phyloP scores from a whole-genome alignment of 1,284 basidiomycete species.

The Naganishia albida region DNA sequence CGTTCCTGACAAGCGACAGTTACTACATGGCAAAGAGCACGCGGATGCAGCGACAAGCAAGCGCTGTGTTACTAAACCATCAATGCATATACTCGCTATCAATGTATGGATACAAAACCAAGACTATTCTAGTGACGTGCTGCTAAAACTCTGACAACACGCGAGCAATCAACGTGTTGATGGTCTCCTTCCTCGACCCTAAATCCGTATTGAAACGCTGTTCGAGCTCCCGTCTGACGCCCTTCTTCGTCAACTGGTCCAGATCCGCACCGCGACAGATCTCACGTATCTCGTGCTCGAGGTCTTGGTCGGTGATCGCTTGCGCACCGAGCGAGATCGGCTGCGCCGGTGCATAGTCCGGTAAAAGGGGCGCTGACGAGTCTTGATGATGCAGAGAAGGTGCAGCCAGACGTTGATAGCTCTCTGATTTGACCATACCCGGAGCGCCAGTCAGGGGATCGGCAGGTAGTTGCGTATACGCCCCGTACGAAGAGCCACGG shows the following conservation, averaged over 20 bases:
- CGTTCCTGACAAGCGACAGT: too few relatives aligned
- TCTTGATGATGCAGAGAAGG: conserved; percentile 18
- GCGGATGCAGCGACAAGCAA: too few relatives aligned
- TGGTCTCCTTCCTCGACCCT: conserved; percentile 51
- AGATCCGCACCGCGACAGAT: conserved; percentile 74
- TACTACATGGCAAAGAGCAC: too few relatives aligned
- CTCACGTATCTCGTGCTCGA: conserved; percentile 70
- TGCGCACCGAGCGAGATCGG: conserved; percentile 17
- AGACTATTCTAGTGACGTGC: too few relatives aligned
- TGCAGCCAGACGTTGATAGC: conserved; percentile 7
- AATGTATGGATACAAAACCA: too few relatives aligned
- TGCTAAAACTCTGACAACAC: conserved; percentile 42
- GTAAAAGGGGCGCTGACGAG: conserved; percentile 13
- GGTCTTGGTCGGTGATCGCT: conserved; percentile 61
- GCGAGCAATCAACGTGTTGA: conserved; percentile 54
- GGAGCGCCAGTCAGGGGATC: conserved; percentile 19
- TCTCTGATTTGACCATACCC: conserved; percentile 24
- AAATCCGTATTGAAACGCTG: conserved; percentile 65
- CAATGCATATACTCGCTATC: too few relatives aligned
- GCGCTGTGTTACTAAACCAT: too few relatives aligned
- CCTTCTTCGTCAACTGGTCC: conserved; percentile 84
- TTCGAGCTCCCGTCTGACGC: conserved; percentile 77
- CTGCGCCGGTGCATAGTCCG: conserved; percentile 22
- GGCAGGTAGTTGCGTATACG: conserved; percentile 16
- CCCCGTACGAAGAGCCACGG: conserved; percentile 22